Evolutionary conservation across 2,329 filamentous ascomycete genomes (phyloP), one percentile per base, ranked within the genome.

Genomic region (Chaetoscypha palmicola): DNA sequence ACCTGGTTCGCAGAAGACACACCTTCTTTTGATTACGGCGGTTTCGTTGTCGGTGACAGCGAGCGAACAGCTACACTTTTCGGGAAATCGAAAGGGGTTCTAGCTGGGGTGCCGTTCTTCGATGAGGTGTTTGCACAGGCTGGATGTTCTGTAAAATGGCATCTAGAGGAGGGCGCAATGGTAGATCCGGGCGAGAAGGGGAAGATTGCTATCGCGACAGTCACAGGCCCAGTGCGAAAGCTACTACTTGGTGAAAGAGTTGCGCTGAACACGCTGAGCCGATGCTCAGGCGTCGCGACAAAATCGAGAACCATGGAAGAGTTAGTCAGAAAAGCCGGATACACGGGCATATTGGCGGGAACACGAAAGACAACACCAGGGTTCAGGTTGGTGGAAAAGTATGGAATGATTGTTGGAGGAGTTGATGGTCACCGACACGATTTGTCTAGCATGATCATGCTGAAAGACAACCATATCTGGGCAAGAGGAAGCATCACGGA

Each of bases 381-480:
- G 0, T 98, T 97, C 68, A 76, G 92, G 9, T 70, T 97, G 3
- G 90, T 97, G 8, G 92, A 98, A 67, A 98, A 98, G 69, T 98
- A 98, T 66, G 92, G 89, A 55, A 96, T 98, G 83, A 71, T 96
- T 17, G 83, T 94, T 12, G 92, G 91, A 45, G 92, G 92, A 9
- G 90, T 88, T 12, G 92, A 98, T 66, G 79, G 83, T 2, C 92
- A 98, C 65, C 74, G 92, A 23, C 87, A 95, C 67, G 92, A 98
- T 64, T 72, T 98, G 45, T 86, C 81, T 63, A 78, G 83, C 52
- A 97, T 98, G 92, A 90, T 90, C 45, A 98, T 98, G 92, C 74
- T 98, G 53, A 98, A 98, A 71, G 92, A 98, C 67, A 98, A 98
- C 67, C 92, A 98, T 67, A 83, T 98, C 45, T 96, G 91, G 84